Evolutionary conservation across 176 grass and related monocot genomes (phyloP).

Genomic region (Cenchrus fungigraminus): DNA sequence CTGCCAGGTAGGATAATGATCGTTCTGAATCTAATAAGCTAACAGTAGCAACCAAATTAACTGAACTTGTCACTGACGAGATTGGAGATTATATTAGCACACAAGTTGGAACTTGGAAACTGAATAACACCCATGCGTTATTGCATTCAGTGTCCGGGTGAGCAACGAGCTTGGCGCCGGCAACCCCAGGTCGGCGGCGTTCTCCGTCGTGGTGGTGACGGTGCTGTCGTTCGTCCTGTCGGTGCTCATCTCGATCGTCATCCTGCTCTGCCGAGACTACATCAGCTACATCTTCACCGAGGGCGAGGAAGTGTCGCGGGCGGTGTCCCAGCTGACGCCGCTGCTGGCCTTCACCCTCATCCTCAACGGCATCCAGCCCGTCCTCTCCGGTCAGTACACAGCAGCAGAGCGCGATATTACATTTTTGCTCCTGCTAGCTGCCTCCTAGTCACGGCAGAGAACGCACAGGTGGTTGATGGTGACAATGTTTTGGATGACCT

Average conservation of each 20-base stretch:
- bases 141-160: background rate
- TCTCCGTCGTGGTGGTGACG: slow-evolving; percentile 56
- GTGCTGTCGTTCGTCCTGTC: slow-evolving; percentile 39
- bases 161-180: slow-evolving; percentile 56
- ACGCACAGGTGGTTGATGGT: too few relatives aligned
- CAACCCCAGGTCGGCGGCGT: slow-evolving; percentile 48
- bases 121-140: too few relatives aligned
- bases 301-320: slow-evolving; percentile 46
- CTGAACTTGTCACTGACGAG: background rate
- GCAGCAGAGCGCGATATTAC: background rate
- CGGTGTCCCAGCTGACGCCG: slow-evolving; percentile 50
- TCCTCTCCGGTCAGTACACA: slow-evolving; percentile 21
- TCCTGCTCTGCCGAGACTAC: slow-evolving; percentile 46
- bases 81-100: too few relatives aligned
- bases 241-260: slow-evolving; percentile 5
- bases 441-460: background rate
- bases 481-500: background rate
- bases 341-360: slow-evolving; percentile 44
- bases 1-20: background rate
- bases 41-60: background rate
- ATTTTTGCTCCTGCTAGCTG: too few relatives aligned
- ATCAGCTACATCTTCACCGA: slow-evolving; percentile 70
- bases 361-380: slow-evolving; percentile 41
- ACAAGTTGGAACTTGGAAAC: too few relatives aligned
- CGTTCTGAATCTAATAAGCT: too few relatives aligned